Conservation (phyloP, 75 land plant genomes). For the Chamaecyparis obtusa region DNA sequence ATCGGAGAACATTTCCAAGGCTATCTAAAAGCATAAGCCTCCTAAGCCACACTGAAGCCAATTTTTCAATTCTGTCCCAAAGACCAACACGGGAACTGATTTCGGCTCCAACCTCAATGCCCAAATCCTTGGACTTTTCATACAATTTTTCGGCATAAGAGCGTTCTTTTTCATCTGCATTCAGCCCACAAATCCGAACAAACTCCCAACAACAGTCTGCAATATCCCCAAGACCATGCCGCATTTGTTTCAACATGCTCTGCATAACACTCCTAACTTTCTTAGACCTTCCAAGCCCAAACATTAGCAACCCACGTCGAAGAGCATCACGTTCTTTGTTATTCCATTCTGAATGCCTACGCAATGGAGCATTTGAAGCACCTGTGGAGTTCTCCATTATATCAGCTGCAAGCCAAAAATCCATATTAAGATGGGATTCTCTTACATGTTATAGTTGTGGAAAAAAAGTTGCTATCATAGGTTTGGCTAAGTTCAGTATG, state of each 20-base stretch:
- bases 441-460: neutral
- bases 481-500: neutral
- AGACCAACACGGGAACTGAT: slow-evolving; percentile 30
- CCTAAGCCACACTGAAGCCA: slow-evolving; percentile 36
- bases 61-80: slow-evolving; percentile 36
- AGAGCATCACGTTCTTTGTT: slow-evolving; percentile 37
- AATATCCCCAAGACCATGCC: slow-evolving; percentile 42
- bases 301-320: slow-evolving; percentile 40
- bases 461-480: neutral
- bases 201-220: slow-evolving; percentile 47
- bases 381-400: slow-evolving; percentile 16
- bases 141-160: slow-evolving; percentile 31
- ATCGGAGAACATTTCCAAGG: slow-evolving; percentile 32
- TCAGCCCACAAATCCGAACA: slow-evolving; percentile 28
- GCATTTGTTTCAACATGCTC: slow-evolving; percentile 27
- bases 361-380: slow-evolving; percentile 26
- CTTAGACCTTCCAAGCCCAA: slow-evolving; percentile 42
- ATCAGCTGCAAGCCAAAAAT: slow-evolving; percentile 18
- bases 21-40: slow-evolving; percentile 34
- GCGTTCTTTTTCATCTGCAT: slow-evolving; percentile 28
- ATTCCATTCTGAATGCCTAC: slow-evolving; percentile 32
- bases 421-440: slow-evolving; percentile 4
- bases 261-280: slow-evolving; percentile 40
- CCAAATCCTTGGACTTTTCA: slow-evolving; percentile 29
- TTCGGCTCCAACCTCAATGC: slow-evolving; percentile 41